phyloP scores from a whole-genome alignment of 768 basidiomycete species.

The Rhizopogon vulgaris region DNA sequence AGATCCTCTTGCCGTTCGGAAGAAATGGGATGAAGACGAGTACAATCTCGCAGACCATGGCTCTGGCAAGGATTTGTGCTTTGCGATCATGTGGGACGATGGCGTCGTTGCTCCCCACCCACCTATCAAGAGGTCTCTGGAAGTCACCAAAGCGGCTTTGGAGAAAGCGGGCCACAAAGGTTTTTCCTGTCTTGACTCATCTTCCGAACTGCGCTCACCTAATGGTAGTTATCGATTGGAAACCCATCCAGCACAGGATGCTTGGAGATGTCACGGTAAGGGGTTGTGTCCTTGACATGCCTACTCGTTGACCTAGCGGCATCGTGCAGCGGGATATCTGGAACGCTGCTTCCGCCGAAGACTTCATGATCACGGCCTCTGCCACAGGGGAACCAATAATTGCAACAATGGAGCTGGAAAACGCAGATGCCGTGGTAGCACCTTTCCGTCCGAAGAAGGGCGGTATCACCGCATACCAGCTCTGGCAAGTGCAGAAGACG shows the following conservation, averaged over 20 bases:
- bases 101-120: slow-evolving; percentile 56
- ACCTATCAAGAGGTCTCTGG: slow-evolving; percentile 55
- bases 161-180: slow-evolving; percentile 60
- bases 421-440: slow-evolving; percentile 13
- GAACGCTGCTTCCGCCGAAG: slow-evolving; percentile 41
- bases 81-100: slow-evolving; percentile 65
- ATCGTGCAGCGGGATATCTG: slow-evolving; percentile 34
- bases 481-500: slow-evolving; percentile 64
- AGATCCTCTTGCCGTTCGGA: slow-evolving; percentile 54
- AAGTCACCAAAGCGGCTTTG: slow-evolving; percentile 50
- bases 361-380: slow-evolving; percentile 33
- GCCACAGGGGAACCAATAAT: slow-evolving; percentile 51
- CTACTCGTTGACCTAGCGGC: background rate
- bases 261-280: slow-evolving; percentile 38
- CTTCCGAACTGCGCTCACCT: background rate
- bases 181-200: slow-evolving; percentile 17
- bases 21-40: slow-evolving; percentile 54
- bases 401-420: slow-evolving; percentile 36
- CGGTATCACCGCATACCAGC: slow-evolving; percentile 45
- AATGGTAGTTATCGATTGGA: slow-evolving; percentile 62
- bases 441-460: slow-evolving; percentile 22
- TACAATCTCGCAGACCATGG: slow-evolving; percentile 58
- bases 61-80: slow-evolving; percentile 44
- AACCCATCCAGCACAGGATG: slow-evolving; percentile 45
- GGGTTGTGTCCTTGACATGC: slow-evolving; percentile 4